phyloP scores from a whole-genome alignment of 257 asterid species.

The Primulina eburnea region DNA sequence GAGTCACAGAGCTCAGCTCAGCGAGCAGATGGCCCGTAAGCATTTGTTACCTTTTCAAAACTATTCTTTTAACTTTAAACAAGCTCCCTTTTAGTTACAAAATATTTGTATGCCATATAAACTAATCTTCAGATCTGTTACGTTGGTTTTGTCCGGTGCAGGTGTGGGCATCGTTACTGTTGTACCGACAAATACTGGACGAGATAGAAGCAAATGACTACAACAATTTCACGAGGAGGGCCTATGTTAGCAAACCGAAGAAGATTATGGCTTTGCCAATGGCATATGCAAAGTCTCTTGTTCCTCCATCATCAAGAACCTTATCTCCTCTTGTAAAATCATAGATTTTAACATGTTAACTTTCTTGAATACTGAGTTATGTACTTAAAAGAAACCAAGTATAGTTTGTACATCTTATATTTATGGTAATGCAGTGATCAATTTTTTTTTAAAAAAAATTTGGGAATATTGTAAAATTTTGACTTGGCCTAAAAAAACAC shows the following conservation, averaged over 20 bases:
- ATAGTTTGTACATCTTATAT: too few species aligned
- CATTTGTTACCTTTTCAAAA: background rate
- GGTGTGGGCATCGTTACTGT: conserved; percentile 82
- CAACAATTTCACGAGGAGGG: conserved; percentile 90
- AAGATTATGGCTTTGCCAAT: conserved; percentile 80
- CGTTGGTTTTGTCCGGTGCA: conserved; percentile 28
- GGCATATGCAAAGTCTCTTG: conserved; percentile 83
- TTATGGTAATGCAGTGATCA: background rate
- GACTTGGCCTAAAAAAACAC: too few species aligned
- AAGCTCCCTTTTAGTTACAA: background rate
- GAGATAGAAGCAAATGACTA: conserved; percentile 96
- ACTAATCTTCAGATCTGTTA: background rate
- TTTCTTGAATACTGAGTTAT: background rate
- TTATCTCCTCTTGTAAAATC: conserved; percentile 47
- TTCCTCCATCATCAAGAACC: conserved; percentile 59
- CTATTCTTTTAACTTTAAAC: background rate
- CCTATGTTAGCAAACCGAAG: conserved; percentile 83
- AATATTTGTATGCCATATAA: background rate
- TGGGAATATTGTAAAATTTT: too few species aligned
- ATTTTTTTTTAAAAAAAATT: too few species aligned
- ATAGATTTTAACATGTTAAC: conserved; percentile 22
- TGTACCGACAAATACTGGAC: conserved; percentile 83
- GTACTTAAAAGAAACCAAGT: background rate
- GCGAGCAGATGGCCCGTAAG: conserved; percentile 99
- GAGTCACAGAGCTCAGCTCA: conserved; percentile 76